Conservation (phyloP, 192 early-diverging fungal species). For the Backusella macrospora region DNA sequence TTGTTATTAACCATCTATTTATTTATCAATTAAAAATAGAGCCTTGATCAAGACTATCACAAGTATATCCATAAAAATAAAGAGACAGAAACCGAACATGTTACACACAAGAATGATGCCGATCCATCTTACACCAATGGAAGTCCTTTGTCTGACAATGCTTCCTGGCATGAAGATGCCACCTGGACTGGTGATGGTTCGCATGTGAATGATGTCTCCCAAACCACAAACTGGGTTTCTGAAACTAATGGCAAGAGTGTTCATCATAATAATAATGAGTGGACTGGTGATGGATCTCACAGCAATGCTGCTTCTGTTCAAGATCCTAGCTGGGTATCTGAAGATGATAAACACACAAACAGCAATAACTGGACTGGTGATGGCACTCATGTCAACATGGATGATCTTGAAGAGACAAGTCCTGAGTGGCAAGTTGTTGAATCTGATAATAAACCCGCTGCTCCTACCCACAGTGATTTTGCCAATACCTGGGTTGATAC, state of each 20-base stretch:
- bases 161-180: background rate
- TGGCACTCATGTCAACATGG: background rate
- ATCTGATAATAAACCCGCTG: background rate
- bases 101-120: constrained; percentile 24
- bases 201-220: background rate
- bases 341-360: background rate
- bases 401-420: background rate
- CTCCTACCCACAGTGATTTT: background rate
- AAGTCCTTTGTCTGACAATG: background rate
- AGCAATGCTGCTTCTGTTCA: background rate
- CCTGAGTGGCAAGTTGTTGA: background rate
- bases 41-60: constrained; percentile 19
- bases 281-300: background rate
- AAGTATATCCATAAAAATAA: constrained; percentile 16
- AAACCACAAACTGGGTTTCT: background rate
- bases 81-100: background rate
- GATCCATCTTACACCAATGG: background rate
- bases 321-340: background rate
- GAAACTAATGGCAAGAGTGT: background rate
- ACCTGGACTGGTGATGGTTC: background rate
- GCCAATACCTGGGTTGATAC: background rate
- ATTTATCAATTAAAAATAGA: background rate
- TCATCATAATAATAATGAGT: background rate
- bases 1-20: background rate
- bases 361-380: background rate